Evolutionary conservation across 1,284 basidiomycete genomes (phyloP).

Genomic region (Fomes fomentarius): DNA sequence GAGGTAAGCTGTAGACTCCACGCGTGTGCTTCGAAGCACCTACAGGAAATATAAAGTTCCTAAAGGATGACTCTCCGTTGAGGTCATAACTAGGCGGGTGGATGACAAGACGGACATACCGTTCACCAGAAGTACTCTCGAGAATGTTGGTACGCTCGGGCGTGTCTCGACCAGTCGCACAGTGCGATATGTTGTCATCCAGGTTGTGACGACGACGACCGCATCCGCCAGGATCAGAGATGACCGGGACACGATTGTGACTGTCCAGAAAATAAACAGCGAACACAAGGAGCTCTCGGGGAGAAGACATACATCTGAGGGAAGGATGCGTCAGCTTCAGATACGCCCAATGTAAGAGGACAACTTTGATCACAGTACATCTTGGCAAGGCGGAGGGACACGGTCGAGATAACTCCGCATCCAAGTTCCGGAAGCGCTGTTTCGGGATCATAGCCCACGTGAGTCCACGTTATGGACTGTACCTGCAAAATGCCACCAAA

Average conservation of each 20-base stretch:
- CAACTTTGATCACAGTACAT: neutral
- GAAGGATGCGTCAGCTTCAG: neutral
- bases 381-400: neutral
- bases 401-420: neutral
- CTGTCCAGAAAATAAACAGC: neutral
- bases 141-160: neutral
- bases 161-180: neutral
- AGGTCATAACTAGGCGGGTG: no score
- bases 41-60: conserved; percentile 10
- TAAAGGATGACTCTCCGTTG: no score
- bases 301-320: neutral
- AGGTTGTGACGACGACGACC: neutral
- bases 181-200: neutral
- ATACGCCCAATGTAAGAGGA: neutral
- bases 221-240: neutral
- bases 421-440: neutral
- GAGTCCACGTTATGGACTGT: neutral
- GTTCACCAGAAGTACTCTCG: neutral
- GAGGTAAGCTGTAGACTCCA: neutral
- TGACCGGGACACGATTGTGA: neutral
- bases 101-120: no score
- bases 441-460: neutral
- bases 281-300: neutral
- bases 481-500: no score
- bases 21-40: neutral